These are phyloP conservation scores for Lathyrus sativus DNA, from an alignment of 306 rosid species.

Conservation along the genomic window DNA sequence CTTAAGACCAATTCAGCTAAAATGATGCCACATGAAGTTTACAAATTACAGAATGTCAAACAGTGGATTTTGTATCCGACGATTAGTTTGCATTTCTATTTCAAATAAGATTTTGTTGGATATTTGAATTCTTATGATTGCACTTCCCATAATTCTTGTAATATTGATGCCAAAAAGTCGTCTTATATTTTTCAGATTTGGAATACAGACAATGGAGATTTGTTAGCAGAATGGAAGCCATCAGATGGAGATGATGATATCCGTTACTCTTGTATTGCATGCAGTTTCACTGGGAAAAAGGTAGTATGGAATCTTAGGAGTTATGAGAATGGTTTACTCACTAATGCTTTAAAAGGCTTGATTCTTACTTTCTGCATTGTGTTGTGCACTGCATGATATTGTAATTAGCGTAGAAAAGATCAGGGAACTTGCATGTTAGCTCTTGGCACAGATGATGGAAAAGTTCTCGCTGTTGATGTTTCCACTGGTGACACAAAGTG, in stretches of 20 bases:
- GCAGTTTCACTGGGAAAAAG: constrained; percentile 51
- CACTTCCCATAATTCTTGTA: constrained; percentile 17
- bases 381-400: constrained; percentile 21
- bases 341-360: constrained; percentile 3
- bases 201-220: constrained; percentile 50
- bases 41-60: not conserved
- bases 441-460: constrained; percentile 48
- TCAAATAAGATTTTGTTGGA: constrained; percentile 16
- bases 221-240: constrained; percentile 55
- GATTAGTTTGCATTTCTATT: constrained; percentile 11
- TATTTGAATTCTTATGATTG: not conserved
- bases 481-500: constrained; percentile 50
- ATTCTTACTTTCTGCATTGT: constrained; percentile 11
- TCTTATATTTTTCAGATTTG: constrained; percentile 52
- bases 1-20: not conserved
- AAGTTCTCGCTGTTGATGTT: constrained; percentile 46
- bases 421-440: constrained; percentile 51
- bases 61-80: not conserved
- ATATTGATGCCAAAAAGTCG: not conserved
- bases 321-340: constrained; percentile 6
- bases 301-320: constrained; percentile 34
- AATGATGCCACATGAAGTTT: constrained; percentile 3
- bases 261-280: constrained; percentile 54
- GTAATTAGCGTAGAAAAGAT: constrained; percentile 55
- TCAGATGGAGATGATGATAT: constrained; percentile 45